A percentile compares a stretch with the other conserved stretches of the same genome.
These are phyloP conservation scores for Amauroascus verrucosus DNA, from an alignment of 2,329 filamentous ascomycete species.

Conservation along the genomic window DNA sequence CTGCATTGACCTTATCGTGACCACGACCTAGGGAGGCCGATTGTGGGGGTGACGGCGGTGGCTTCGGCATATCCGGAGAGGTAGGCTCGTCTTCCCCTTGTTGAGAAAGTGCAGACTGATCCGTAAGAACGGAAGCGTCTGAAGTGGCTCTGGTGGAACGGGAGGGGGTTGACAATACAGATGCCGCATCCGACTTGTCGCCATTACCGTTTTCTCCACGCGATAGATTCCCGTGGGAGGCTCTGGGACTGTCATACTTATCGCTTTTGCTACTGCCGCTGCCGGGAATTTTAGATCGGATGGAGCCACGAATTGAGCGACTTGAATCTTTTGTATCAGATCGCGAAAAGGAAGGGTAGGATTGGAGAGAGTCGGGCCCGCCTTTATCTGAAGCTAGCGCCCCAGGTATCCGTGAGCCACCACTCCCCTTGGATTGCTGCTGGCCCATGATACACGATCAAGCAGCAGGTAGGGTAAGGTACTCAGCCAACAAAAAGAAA, in stretches of 20 bases:
- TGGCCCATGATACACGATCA: slow-evolving; percentile 37
- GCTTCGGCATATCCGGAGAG: slow-evolving; percentile 42
- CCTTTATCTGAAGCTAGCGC: slow-evolving; percentile 17
- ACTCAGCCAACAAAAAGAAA: background rate
- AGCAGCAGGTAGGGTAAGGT: background rate
- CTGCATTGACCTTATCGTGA: slow-evolving; percentile 67
- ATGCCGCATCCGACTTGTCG: slow-evolving; percentile 64
- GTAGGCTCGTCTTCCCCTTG: slow-evolving; percentile 36
- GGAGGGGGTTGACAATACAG: slow-evolving; percentile 58
- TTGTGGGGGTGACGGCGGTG: slow-evolving; percentile 80
- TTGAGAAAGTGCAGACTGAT: slow-evolving; percentile 23
- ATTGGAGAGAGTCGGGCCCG: slow-evolving; percentile 54
- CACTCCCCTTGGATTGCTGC: slow-evolving; percentile 42
- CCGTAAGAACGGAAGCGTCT: slow-evolving; percentile 29
- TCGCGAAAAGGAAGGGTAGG: slow-evolving; percentile 83
- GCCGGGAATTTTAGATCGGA: slow-evolving; percentile 76
- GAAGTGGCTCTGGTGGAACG: slow-evolving; percentile 36
- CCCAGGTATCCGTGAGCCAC: slow-evolving; percentile 22
- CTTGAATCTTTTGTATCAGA: slow-evolving; percentile 89
- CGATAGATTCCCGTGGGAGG: slow-evolving; percentile 55
- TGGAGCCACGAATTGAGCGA: slow-evolving; percentile 67
- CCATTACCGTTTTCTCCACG: slow-evolving; percentile 45
- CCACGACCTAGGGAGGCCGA: slow-evolving; percentile 62
- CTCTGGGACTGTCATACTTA: slow-evolving; percentile 70
- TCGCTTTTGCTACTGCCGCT: slow-evolving; percentile 31